Evolutionary conservation across 768 basidiomycete genomes (phyloP), one percentile per base, ranked within the genome.

Genomic region (Boletus coccyginus): DNA sequence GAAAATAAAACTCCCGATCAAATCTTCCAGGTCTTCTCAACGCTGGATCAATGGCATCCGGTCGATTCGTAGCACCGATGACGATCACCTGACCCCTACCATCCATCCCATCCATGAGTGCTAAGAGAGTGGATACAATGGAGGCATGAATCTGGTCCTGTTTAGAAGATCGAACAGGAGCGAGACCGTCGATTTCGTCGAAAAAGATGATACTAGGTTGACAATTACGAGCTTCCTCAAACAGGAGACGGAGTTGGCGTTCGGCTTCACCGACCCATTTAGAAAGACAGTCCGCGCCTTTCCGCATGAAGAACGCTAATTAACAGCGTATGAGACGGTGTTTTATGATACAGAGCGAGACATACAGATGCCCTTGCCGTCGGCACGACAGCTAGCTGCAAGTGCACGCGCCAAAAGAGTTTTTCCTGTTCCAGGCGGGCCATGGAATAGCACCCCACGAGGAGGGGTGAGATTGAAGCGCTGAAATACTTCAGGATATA

Each of bases 201-300:
- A 99, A 98, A 77, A 99, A 99, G 67, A 99, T 98, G 73, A 98
- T 98, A 61, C 88, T 90, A 0, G 97, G 96, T 66, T 98, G 96
- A 50, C 85, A 89, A 50, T 87, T 86, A 47, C 86, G 83, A 1
- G 97, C 97, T 76, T 98, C 96, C 61, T 98, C 96, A 70, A 99
- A 99, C 14, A 98, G 79, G 40, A 98, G 80, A 1, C 97, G 85
- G 3, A 99, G 80, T 70, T 98, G 96, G 2, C 97, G 86, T 68
- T 98, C 97, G 7, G 97, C 96, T 74, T 99, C 97, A 50, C 97
- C 97, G 13, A 99, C 97, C 96, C 96, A 99, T 76, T 99, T 99
- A 8, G 94, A 95, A 31, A 98, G 79, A 62, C 91, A 92, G 72
- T 99, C 97, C 35, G 97, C 97, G 19, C 97, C 97, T 75, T 99